A percentile compares a stretch with the other conserved stretches of the same genome.
These are phyloP conservation scores for Leucosporidium yakuticum DNA, from an alignment of 768 basidiomycete species.

Conservation along the genomic window DNA sequence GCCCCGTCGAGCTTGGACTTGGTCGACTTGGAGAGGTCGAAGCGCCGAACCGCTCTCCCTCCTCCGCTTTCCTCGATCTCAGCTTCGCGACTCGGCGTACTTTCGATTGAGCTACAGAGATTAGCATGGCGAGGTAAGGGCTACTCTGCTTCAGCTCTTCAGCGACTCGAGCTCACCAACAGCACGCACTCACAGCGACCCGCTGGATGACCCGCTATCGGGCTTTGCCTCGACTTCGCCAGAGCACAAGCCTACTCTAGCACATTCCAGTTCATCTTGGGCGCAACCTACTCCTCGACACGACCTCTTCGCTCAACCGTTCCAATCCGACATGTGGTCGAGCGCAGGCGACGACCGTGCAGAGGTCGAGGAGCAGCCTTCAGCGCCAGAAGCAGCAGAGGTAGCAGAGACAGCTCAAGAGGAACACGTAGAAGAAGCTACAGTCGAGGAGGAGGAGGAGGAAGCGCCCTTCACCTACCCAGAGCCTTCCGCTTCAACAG, in stretches of 20 bases:
- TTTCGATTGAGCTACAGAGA: too few species aligned
- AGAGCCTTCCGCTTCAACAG: not conserved
- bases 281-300: not conserved
- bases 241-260: not conserved
- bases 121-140: slow-evolving; percentile 3
- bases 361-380: not conserved
- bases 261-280: slow-evolving; percentile 1
- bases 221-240: not conserved
- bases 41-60: too few species aligned
- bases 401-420: not conserved
- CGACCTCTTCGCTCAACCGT: slow-evolving; percentile 11
- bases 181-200: not conserved
- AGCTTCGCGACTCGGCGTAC: too few species aligned
- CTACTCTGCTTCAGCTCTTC: not conserved
- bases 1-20: too few species aligned
- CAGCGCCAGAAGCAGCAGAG: not conserved
- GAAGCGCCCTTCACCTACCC: slow-evolving; percentile 1
- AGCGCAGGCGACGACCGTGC: not conserved
- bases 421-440: not conserved
- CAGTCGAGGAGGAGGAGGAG: not conserved
- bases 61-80: too few species aligned
- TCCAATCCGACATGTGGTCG: not conserved
- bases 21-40: too few species aligned
- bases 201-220: slow-evolving; percentile 2
- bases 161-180: not conserved